phyloP scores from a whole-genome alignment of 108 stramenopile genomes.

The Licmophora abbreviata region DNA sequence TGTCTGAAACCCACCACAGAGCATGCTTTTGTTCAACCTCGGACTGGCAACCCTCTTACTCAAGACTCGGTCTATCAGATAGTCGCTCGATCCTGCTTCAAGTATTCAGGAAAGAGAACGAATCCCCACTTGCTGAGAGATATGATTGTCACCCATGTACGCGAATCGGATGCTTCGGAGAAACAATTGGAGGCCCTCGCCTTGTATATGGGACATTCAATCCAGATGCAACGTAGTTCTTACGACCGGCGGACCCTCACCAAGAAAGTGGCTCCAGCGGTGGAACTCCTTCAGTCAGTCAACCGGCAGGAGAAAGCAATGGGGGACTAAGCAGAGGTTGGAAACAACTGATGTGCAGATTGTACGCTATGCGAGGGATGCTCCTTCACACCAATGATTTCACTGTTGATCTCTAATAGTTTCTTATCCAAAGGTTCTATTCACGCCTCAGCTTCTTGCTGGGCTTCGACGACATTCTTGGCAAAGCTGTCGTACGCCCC shows the following conservation, averaged over 20 bases:
- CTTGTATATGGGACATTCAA: conserved; percentile 80
- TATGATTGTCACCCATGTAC: conserved; percentile 81
- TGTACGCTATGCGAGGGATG: too few species aligned
- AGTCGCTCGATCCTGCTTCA: conserved; percentile 62
- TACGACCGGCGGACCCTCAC: conserved; percentile 75
- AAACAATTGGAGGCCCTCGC: conserved; percentile 80
- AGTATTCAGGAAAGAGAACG: conserved; percentile 67
- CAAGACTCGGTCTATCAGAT: conserved; percentile 62
- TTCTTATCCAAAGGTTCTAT: too few species aligned
- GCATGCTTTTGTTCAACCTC: conserved; percentile 53
- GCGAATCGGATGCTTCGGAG: conserved; percentile 72
- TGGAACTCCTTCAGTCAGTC: conserved; percentile 52
- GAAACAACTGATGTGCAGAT: too few species aligned
- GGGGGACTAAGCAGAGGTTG: too few species aligned
- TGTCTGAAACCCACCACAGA: conserved; percentile 37
- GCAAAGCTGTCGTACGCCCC: background rate
- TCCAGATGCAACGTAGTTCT: conserved; percentile 76
- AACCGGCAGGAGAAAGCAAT: conserved; percentile 14
- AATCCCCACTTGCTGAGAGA: conserved; percentile 79
- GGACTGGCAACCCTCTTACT: conserved; percentile 69
- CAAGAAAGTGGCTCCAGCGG: conserved; percentile 76
- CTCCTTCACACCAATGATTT: too few species aligned
- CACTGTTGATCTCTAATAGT: too few species aligned
- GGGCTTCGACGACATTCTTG: background rate
- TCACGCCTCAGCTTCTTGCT: too few species aligned